Evolutionary conservation across 345 rosid species (phyloP).

Genomic region (Syzygium aqueum): DNA sequence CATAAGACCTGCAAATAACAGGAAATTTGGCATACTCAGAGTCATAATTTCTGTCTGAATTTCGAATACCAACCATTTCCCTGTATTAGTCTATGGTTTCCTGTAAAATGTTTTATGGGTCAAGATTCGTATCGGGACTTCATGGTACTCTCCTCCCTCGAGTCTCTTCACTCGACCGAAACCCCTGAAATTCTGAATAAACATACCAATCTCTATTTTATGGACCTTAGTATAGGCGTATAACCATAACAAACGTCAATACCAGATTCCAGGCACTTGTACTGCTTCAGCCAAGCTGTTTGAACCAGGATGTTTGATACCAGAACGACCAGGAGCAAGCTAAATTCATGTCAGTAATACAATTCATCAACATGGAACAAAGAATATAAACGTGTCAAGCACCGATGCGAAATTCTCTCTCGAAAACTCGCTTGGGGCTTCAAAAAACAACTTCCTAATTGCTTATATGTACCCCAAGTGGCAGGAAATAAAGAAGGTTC

Average conservation of each 20-base stretch:
- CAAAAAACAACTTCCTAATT: background rate
- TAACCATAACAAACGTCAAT: background rate
- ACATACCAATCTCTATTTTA: background rate
- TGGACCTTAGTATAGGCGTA: background rate
- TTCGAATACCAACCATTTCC: background rate
- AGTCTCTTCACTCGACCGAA: background rate
- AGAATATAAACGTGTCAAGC: background rate
- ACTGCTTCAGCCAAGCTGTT: background rate
- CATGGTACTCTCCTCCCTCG: background rate
- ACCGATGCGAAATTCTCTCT: background rate
- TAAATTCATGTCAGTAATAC: background rate
- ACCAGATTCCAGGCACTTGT: background rate
- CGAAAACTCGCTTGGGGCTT: background rate
- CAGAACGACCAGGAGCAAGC: background rate
- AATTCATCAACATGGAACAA: background rate
- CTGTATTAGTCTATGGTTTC: background rate
- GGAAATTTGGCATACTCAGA: background rate
- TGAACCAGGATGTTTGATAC: background rate
- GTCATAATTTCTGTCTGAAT: background rate
- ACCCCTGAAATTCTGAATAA: background rate
- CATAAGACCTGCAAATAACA: background rate
- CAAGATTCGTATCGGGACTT: background rate
- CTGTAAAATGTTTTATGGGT: background rate
- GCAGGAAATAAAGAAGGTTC: background rate
- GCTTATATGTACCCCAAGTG: background rate